Evolutionary conservation across 139 green algal species (phyloP).

Genomic region (Medakamo hakoo): DNA sequence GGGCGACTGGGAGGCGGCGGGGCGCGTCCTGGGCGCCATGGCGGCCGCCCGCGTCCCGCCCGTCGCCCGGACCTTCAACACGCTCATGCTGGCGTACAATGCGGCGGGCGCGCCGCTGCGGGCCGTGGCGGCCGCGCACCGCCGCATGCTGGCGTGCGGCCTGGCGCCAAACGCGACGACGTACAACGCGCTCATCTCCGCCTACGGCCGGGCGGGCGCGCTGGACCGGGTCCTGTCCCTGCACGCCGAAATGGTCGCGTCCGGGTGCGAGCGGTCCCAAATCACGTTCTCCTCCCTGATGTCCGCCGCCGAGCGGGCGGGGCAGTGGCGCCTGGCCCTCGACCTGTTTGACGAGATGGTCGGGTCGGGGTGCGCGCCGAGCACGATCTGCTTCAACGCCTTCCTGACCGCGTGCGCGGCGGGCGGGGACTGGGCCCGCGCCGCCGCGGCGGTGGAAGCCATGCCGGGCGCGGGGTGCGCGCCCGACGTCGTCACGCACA

Average conservation of each 20-base stretch:
- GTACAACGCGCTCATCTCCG: slow-evolving; percentile 67
- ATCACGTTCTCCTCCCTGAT: slow-evolving; percentile 74
- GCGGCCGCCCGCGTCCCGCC: slow-evolving; percentile 44
- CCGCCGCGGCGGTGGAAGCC: slow-evolving; percentile 50
- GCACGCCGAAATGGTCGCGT: slow-evolving; percentile 46
- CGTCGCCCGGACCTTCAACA: slow-evolving; percentile 73
- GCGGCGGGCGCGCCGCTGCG: slow-evolving; percentile 62
- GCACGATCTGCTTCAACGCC: slow-evolving; percentile 23
- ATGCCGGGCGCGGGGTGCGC: slow-evolving; percentile 47
- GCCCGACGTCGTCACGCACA: slow-evolving; percentile 61
- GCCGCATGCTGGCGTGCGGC: slow-evolving; percentile 29
- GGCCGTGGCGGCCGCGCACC: slow-evolving; percentile 31
- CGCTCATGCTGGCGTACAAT: slow-evolving; percentile 73
- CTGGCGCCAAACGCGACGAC: slow-evolving; percentile 49
- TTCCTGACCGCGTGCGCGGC: slow-evolving; percentile 18
- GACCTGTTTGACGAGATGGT: slow-evolving; percentile 19
- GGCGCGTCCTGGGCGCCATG: slow-evolving; percentile 23
- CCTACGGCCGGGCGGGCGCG: slow-evolving; percentile 39
- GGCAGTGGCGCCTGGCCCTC: slow-evolving; percentile 18
- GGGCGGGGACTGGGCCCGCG: slow-evolving; percentile 41
- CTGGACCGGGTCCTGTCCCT: slow-evolving; percentile 29
- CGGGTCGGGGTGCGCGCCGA: slow-evolving; percentile 9
- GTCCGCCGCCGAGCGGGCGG: slow-evolving; percentile 34
- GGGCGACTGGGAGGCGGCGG: slow-evolving; percentile 41
- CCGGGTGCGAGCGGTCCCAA: slow-evolving; percentile 35